Conservation (phyloP, 306 rosid genomes). For the Albizia julibrissin region DNA sequence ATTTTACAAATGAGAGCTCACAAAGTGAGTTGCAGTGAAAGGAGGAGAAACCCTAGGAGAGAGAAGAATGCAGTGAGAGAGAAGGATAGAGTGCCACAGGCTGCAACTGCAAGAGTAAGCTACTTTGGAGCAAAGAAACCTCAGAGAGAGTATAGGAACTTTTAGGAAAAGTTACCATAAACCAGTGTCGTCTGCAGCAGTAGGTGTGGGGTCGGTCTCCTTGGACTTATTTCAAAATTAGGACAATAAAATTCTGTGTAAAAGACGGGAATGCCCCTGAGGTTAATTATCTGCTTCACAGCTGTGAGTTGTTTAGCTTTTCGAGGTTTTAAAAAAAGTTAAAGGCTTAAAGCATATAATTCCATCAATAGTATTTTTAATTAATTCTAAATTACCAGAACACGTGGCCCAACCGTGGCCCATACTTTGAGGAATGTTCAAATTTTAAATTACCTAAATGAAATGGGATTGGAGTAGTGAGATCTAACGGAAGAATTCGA, state of each 20-base stretch:
- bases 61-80: conserved; percentile 12
- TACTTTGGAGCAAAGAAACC: conserved; percentile 42
- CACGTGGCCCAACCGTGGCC: not conserved
- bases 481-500: not conserved
- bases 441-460: not conserved
- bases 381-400: not conserved
- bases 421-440: not conserved
- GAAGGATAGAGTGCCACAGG: not conserved
- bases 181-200: not conserved
- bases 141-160: not conserved
- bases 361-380: not conserved
- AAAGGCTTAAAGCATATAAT: not conserved
- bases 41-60: conserved; percentile 54
- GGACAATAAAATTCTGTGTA: not conserved
- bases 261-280: conserved; percentile 22
- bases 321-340: not conserved
- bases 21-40: not conserved
- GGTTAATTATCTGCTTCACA: not conserved
- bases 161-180: not conserved
- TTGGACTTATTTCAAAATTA: not conserved
- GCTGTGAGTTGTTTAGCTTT: conserved; percentile 2
- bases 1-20: conserved; percentile 18
- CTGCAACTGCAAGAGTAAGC: conserved; percentile 50
- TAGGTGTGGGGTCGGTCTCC: conserved; percentile 34
- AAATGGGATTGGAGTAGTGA: not conserved